Base-by-base conservation (phyloP, 148 eudicot genomes). In the Chenopodium quinoa region DNA sequence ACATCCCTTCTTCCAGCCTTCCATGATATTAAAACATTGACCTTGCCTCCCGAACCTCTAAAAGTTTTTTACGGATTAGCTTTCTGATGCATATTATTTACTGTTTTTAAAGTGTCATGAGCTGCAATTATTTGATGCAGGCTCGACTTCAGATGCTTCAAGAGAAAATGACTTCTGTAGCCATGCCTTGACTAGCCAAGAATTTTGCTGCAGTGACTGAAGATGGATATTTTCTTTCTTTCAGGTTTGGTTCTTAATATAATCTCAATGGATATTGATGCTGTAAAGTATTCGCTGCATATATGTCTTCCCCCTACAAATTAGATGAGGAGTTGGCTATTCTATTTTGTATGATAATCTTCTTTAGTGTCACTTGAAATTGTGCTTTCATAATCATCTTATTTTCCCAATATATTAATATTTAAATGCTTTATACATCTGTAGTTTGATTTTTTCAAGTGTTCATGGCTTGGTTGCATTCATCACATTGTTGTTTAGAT, bases 91-190 rank as follows among this genome's bases (percentile, higher is more conserved):
- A 31, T 70, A 37, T 12, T 32, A 71, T 27, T 22, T 22, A 10
- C 46, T 4, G n/a, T 0, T 37, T 17, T 77, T 0, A 2, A 73
- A 60, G 25, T 27, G 25, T 27, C 64, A n/a, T 10, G 76, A 63
- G 64, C 19, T 32, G 62, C 29, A 37, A 25, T 23, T 79, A 68
- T 34, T 46, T 65, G 83, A 78, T 71, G 23, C 87, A 93, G 97
- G 89, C 89, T 80, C 91, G 89, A 78, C 71, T 91, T 14, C 84
- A 89, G 79, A 84, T 69, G 86, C 92, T 92, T 85, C 89, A 83
- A 46, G 89, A 90, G 79, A 91, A 90, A 82, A 82, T 87, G 47
- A 73, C 85, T 80, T 78, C 86, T 68, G 65, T 80, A 76, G 79
- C 73, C 75, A 64, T 54, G 72, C 78, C 82, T 75, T 88, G 88